Conservation (phyloP, 768 basidiomycete species). For the Leccinum disarticulatum region DNA sequence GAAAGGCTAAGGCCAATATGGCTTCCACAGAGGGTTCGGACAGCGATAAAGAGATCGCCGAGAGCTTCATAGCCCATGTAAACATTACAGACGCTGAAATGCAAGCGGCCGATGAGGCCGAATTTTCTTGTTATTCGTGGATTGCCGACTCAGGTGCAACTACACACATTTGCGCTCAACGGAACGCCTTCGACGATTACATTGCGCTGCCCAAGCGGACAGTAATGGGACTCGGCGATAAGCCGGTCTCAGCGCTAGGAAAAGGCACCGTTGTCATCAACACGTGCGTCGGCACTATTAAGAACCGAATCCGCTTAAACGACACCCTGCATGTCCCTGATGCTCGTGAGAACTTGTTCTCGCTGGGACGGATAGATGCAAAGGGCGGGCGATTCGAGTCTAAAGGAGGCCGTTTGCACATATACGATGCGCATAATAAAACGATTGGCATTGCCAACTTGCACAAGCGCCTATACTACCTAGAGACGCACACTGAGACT, state of each 20-base stretch:
- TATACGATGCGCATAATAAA: neutral
- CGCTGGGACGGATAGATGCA: neutral
- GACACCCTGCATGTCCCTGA: neutral
- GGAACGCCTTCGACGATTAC: neutral
- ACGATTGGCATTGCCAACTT: neutral
- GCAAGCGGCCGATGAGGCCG: neutral
- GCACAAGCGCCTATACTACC: neutral
- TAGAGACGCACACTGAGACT: neutral
- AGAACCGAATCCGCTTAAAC: neutral
- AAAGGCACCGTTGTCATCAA: neutral
- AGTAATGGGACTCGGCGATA: neutral
- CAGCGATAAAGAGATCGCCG: neutral
- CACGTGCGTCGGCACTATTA: no score
- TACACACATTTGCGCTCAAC: slow-evolving; percentile 1
- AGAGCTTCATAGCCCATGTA: neutral
- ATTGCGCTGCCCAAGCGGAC: fast-evolving
- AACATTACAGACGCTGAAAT: neutral
- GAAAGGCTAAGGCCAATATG: neutral
- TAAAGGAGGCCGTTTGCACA: neutral
- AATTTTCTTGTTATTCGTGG: slow-evolving; percentile 5
- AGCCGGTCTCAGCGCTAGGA: neutral
- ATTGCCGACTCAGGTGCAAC: neutral
- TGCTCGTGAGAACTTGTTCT: neutral
- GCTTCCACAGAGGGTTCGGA: neutral
- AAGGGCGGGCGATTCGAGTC: neutral